Base-by-base conservation (phyloP, 2,329 filamentous ascomycete genomes). In the Diplocarpon mali region DNA sequence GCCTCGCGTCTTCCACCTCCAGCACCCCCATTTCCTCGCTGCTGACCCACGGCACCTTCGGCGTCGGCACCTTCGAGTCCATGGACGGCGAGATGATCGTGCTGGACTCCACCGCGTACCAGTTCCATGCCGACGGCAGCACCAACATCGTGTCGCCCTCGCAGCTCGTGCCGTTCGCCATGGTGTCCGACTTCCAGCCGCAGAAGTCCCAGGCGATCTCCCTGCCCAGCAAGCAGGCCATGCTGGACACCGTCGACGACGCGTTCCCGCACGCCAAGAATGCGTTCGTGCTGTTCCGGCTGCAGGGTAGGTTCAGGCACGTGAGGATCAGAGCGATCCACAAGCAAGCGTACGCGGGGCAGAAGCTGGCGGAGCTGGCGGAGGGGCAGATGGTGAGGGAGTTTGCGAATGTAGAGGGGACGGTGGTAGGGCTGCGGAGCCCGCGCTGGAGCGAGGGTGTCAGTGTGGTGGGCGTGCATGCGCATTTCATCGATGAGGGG, bases 21-120 rank as follows among this genome's bases (percentile, higher is more conserved):
- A 69, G 69, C 30, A 70, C 71, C 46, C 57, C 66, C 40, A 69
- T 66, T 38, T 62, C 67, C 34, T 64, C 69, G 54, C 64, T 72
- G 46, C 58, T 65, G 12, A 56, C 60, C 34, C 65, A 69, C 53
- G 70, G 70, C 40, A 70, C 69, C 53, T 64, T 71, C 61, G 70
- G 70, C 46, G 64, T 73, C 9, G 70, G 70, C 46, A 68, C 68
- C 29, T 71, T 68, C 49, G 55, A 60, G 1, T 55, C 57, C 29
- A 67, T 69, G 57, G 59, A 69, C 49, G 67, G 67, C 41, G 67
- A 69, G 47, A 56, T 69, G 11, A 45, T 69, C n/a, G 58, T 68
- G 31, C 53, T 69, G 8, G 65, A 69, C 46, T 61, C 58, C 44
- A 60, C 54, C 27, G 59, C 64, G 16, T 68, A 69, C 51, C 65